Evolutionary conservation across 2,329 filamentous ascomycete genomes (phyloP), one percentile per base, ranked within the genome.

Genomic region (Aspergillus candidus): DNA sequence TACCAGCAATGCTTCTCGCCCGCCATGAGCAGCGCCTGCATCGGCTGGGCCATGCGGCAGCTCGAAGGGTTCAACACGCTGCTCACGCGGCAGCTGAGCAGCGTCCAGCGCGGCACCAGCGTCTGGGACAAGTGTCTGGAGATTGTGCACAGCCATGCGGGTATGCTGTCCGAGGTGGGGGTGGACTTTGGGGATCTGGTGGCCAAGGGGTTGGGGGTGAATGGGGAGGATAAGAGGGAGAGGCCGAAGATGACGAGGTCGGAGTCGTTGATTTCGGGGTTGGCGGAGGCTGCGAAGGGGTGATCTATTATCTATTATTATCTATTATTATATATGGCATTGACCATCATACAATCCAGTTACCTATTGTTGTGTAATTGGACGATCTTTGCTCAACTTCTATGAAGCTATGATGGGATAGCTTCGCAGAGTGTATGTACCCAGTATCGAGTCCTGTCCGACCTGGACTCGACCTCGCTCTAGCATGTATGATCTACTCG

Each of bases 11-110:
- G 88, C 63, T 97, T 97, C 62, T 84, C 89, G 10, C 78, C 87
- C 18, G 75, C 82, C 11, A 88, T 93, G 73, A 94, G 93, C 78
- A 94, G 88, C 58, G 89, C 90, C 0, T 94, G 89, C 57, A 91
- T 98, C 57, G 94, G 91, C 62, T 98, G 93, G 93, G 90, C 89
- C n/a, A 97, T 96, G 67, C 85, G 93, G 56, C 83, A 94, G 62
- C 82, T 97, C 1, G 90, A 96, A 56, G 82, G 82, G 2, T 97
- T 97, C 73, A 97, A 96, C 58, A 76, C 76, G 36, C 82, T 93
- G 40, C 73, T 98, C 32, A 80, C 78, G 31, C 76, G 91, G 47
- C 93, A 97, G 68, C 72, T 98, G 49, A 94, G 88, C 68, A 89
- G 86, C 61, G 86, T 93, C 2, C 84, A 94, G 48, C 77, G 75